A percentile compares a stretch with the other conserved stretches of the same genome.
Conservation (phyloP, 805 yeast species). For the Saccharomycopsis synnaedendra region DNA sequence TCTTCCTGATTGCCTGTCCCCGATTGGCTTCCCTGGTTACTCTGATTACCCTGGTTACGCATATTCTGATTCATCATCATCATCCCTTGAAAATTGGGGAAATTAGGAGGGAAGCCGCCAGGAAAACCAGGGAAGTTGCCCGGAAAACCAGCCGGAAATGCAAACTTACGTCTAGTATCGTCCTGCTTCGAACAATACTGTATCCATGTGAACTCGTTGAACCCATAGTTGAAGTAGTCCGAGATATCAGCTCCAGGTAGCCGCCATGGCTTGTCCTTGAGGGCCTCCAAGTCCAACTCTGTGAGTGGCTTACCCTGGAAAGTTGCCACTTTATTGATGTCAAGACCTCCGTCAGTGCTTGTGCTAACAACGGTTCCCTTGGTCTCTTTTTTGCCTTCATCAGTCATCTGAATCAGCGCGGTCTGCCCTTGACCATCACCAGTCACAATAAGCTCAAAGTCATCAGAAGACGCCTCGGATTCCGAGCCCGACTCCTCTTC, state of each 20-base stretch:
- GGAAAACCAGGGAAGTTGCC: neutral
- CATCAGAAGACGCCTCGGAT: slow-evolving; percentile 42
- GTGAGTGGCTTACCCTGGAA: slow-evolving; percentile 77
- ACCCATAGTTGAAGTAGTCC: slow-evolving; percentile 94
- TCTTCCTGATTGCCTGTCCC: neutral
- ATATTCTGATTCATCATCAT: neutral
- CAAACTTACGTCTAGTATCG: slow-evolving; percentile 45
- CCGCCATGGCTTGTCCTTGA: slow-evolving; percentile 97
- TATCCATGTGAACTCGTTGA: slow-evolving; percentile 93
- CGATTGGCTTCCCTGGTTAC: neutral
- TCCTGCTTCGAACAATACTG: slow-evolving; percentile 87
- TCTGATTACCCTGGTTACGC: neutral
- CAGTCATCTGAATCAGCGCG: slow-evolving; percentile 18
- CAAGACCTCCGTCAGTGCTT: slow-evolving; percentile 30
- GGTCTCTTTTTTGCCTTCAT: slow-evolving; percentile 4
- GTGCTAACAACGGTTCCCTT: neutral
- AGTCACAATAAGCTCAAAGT: slow-evolving; percentile 76
- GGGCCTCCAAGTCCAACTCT: slow-evolving; percentile 62
- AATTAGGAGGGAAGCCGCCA: neutral
- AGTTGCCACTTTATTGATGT: slow-evolving; percentile 63
- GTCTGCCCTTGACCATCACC: slow-evolving; percentile 20
- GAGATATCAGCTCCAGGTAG: slow-evolving; percentile 92
- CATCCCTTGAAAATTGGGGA: neutral
- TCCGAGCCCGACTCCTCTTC: slow-evolving; percentile 35
- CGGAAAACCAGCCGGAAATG: neutral